These are phyloP conservation scores for Aegilops longissima DNA, from an alignment of 176 grass and related monocot species.

Conservation along the genomic window DNA sequence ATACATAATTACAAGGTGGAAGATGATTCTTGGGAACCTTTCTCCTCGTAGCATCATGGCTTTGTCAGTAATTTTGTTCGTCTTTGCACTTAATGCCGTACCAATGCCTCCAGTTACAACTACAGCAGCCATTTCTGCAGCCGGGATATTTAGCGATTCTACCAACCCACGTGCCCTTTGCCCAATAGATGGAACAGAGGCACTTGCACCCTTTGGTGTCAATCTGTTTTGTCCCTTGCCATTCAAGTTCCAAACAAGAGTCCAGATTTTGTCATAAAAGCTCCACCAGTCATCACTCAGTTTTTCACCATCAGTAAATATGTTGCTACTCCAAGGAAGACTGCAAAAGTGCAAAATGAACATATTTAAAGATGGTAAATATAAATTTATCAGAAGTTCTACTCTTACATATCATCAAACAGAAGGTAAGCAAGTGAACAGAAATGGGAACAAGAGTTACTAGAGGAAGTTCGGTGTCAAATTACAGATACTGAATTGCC, in stretches of 20 bases:
- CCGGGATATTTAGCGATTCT: constrained; percentile 95
- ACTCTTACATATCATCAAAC: constrained; percentile 7
- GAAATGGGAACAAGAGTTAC: neutral
- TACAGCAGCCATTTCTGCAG: constrained; percentile 97
- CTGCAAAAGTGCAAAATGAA: constrained; percentile 52
- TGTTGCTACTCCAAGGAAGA: constrained; percentile 52
- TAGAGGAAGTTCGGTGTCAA: constrained; percentile 24
- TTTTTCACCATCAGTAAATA: constrained; percentile 50
- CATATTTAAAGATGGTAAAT: constrained; percentile 26
- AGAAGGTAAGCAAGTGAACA: constrained; percentile 12
- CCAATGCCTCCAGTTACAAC: constrained; percentile 93
- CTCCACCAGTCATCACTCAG: constrained; percentile 64
- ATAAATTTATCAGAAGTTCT: constrained; percentile 11
- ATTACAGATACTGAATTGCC: constrained; percentile 5
- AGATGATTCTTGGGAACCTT: constrained; percentile 82
- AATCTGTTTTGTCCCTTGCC: constrained; percentile 69
- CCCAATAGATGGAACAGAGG: constrained; percentile 65
- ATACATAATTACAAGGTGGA: constrained; percentile 86
- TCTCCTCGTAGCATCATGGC: constrained; percentile 92
- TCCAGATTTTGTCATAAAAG: constrained; percentile 91
- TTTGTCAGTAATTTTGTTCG: constrained; percentile 81
- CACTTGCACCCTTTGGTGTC: constrained; percentile 53
- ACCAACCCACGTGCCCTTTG: constrained; percentile 96
- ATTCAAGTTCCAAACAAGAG: constrained; percentile 71
- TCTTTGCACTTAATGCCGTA: constrained; percentile 69